phyloP scores from a whole-genome alignment of 2,329 filamentous ascomycete genomes.

The Aspergillus quadrilineatus region DNA sequence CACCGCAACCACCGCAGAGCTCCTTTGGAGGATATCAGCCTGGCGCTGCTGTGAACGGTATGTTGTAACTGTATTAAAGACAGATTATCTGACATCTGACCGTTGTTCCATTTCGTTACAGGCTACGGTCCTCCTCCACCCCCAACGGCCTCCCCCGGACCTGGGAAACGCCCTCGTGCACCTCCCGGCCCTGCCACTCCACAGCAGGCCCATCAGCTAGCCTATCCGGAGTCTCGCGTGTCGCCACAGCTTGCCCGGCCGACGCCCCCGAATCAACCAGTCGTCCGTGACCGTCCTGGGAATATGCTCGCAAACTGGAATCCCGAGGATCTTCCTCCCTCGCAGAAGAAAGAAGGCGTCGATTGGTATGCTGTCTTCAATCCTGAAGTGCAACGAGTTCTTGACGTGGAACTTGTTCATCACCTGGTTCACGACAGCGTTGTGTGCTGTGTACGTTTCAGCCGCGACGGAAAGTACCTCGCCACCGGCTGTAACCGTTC shows the following conservation, averaged over 20 bases:
- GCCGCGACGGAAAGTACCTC: slow-evolving; percentile 89
- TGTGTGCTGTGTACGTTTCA: slow-evolving; percentile 97
- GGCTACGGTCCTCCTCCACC: slow-evolving; percentile 82
- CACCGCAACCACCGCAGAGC: slow-evolving; percentile 70
- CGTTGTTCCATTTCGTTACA: slow-evolving; percentile 36
- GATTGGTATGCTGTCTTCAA: slow-evolving; percentile 99
- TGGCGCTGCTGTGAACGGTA: slow-evolving; percentile 62
- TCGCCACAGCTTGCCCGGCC: slow-evolving; percentile 88
- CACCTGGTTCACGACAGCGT: slow-evolving; percentile 92
- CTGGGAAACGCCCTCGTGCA: slow-evolving; percentile 68
- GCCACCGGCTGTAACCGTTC: slow-evolving; percentile 96
- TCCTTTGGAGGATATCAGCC: slow-evolving; percentile 70
- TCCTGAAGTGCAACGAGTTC: slow-evolving; percentile 78
- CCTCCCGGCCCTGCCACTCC: slow-evolving; percentile 75
- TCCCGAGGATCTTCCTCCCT: slow-evolving; percentile 76
- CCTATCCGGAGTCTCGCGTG: slow-evolving; percentile 77
- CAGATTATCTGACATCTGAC: slow-evolving; percentile 48
- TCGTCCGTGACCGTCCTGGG: slow-evolving; percentile 53
- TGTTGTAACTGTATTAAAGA: slow-evolving; percentile 33
- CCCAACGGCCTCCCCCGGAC: slow-evolving; percentile 82
- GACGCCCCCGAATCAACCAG: slow-evolving; percentile 62
- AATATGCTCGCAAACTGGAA: slow-evolving; percentile 83
- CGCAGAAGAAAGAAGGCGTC: slow-evolving; percentile 81
- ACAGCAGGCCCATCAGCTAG: slow-evolving; percentile 83
- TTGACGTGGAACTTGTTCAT: slow-evolving; percentile 93